Base-by-base conservation (phyloP, 2,329 filamentous ascomycete genomes). In the Dactylellina sp. region DNA sequence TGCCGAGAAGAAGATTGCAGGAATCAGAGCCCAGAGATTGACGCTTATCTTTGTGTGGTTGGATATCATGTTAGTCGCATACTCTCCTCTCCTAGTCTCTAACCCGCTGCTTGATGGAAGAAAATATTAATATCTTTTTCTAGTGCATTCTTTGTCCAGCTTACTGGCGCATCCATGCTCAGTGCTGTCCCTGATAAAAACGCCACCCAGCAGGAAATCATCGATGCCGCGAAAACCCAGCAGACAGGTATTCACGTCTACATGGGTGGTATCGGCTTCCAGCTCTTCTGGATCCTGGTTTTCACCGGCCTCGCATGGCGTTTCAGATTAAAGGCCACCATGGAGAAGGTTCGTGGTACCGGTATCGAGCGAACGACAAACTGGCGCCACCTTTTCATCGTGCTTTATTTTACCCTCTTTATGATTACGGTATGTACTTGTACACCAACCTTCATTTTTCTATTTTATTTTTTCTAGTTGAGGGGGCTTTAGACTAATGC, bases 181-280 rank as follows among this genome's bases (percentile, higher is more conserved):
- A 55, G 78, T 79, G 3, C 78, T 79, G 4, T n/a, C 28, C 75
- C 40, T 49, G 63, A 42, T 22, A 74, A 20, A 3, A 56, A 81
- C 61, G 65, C 84, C 12, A 83, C 83, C 74, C 79, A 81, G 71
- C 80, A 78, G 37, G 14, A 71, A n/a, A 32, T 76, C 76, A 76
- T 72, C 0, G 68, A 80, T 0, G 76, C 79, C 0, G 75, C 78
- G 0, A 77, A 79, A 1, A 77, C 78, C 5, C 79, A 80, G 22
- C 71, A 79, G 25, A 75, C 63, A 18, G 82, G 79, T 0, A 81
- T 84, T 0, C 79, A 83, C 55, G 80, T 84, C 68, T 87, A 86
- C 78, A 86, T 85, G 83, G 84, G 82, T 9, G 85, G 85, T 0
- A 84, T 86, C 14, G 84, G 82, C 0, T 77, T 86, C 0, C 85